Evolutionary conservation across 2,329 filamentous ascomycete genomes (phyloP).

Genomic region (Alternaria dauci): DNA sequence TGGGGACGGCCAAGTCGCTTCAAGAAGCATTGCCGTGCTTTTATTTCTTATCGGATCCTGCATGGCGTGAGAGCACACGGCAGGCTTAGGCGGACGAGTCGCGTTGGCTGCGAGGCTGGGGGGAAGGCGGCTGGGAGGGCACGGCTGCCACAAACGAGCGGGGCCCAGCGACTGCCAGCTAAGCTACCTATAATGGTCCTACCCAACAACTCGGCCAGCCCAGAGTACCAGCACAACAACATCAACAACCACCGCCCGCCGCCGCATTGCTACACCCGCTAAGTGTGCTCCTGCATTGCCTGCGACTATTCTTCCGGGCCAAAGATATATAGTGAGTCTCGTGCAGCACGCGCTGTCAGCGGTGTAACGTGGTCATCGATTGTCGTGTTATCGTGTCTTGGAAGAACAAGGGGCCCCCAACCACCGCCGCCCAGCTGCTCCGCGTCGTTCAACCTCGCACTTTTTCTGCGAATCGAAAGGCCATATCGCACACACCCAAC

Average conservation of each 20-base stretch:
- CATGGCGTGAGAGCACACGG: background rate
- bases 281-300: constrained; percentile 4
- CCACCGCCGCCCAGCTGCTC: constrained; percentile 20
- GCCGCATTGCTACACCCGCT: background rate
- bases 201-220: constrained; percentile 4
- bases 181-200: background rate
- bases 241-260: background rate
- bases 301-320: background rate
- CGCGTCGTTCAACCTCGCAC: constrained; percentile 23
- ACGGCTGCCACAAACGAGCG: constrained; percentile 16
- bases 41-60: background rate
- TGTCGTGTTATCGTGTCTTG: constrained; percentile 1
- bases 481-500: constrained; percentile 17
- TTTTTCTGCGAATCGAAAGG: constrained; percentile 24
- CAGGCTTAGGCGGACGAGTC: constrained; percentile 1
- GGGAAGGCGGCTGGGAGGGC: constrained; percentile 11
- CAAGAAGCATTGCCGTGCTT: background rate
- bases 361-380: constrained; percentile 15
- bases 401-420: constrained; percentile 22
- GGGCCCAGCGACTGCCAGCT: background rate
- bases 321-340: background rate
- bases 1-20: background rate
- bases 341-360: background rate
- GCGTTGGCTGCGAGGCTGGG: constrained; percentile 11
- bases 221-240: background rate